These are phyloP conservation scores for Boletus semigastroideus DNA, from an alignment of 1,284 basidiomycete species.

Conservation along the genomic window DNA sequence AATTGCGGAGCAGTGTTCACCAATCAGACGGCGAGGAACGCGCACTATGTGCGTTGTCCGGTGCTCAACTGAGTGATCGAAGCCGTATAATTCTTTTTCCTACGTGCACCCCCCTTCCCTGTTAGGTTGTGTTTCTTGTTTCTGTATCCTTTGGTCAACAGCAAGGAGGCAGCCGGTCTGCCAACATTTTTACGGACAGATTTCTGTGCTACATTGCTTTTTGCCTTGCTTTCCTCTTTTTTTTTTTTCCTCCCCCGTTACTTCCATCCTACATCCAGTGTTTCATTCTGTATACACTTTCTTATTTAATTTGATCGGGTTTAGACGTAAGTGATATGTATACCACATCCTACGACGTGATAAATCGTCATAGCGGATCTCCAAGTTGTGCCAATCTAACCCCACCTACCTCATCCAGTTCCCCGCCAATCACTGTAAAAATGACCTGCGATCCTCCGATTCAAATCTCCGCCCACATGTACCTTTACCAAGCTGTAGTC, in stretches of 20 bases:
- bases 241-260: not conserved
- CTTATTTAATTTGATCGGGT: conserved; percentile 6
- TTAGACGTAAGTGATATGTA: not conserved
- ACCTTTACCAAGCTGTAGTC: conserved; percentile 30
- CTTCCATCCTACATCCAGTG: not conserved
- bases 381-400: conserved; percentile 1
- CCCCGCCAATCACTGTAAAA: conserved; percentile 1
- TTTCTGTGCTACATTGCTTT: not conserved
- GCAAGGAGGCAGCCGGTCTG: conserved; percentile 12
- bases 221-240: not conserved
- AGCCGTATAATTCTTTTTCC: not conserved
- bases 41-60: conserved; percentile 16
- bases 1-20: conserved; percentile 22
- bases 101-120: not conserved
- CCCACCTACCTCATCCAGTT: not conserved
- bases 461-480: conserved; percentile 8
- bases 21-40: conserved; percentile 17
- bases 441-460: conserved; percentile 7
- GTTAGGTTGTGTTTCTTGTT: not conserved
- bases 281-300: not conserved
- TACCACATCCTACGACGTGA: not conserved
- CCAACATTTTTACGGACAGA: not conserved
- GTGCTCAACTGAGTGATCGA: conserved; percentile 3
- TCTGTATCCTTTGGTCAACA: not conserved
- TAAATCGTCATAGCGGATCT: conserved; percentile 7